Evolutionary conservation across 805 yeast species (phyloP), one percentile per base, ranked within the genome.

Genomic region (Metschnikowia sp.): DNA sequence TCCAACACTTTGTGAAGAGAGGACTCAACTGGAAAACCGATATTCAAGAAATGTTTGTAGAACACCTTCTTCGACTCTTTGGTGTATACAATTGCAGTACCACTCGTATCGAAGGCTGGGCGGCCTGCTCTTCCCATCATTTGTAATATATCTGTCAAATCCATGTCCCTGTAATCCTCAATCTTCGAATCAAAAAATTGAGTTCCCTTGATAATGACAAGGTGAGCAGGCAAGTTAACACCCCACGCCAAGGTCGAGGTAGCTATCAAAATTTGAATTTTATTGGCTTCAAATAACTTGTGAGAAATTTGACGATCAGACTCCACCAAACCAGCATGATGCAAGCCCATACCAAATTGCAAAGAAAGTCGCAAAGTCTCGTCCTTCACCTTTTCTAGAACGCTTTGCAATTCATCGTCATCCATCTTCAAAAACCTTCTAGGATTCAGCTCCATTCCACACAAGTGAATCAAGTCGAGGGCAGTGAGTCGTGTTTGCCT

Each of bases 111-210:
- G 59, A 73, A 86, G 1, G 88, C 88, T 1, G 92, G 92, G 52
- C 92, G 78, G 40, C 92, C 92, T 0, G 92, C 92, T 61, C 92
- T 71, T 35, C 92, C 92, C 89, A 84, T 84, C 90, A 84, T 85
- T 63, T 84, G 94, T 10, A 86, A 65, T 43, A 86, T 85, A 65
- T 86, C 94, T 0, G 92, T 86, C 57, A 86, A 73, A 59, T 86
- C 92, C 92, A 86, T 86, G 58, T 86, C 92, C 54, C 79, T 74
- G 50, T 75, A 69, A 45, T 69, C 75, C 19, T 76, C 75, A 18
- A 74, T 75, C 36, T 56, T 56, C 11, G 59, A 51, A 15, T 60
- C 63, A 78, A 84, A 86, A 43, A 78, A 73, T 55, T 77, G 81
- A 0, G 94, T 86, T 29, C 92, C 92, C 63, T 86, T 86, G 55